These are phyloP conservation scores for Suillus placidus DNA, from an alignment of 768 basidiomycete species.

Conservation along the genomic window DNA sequence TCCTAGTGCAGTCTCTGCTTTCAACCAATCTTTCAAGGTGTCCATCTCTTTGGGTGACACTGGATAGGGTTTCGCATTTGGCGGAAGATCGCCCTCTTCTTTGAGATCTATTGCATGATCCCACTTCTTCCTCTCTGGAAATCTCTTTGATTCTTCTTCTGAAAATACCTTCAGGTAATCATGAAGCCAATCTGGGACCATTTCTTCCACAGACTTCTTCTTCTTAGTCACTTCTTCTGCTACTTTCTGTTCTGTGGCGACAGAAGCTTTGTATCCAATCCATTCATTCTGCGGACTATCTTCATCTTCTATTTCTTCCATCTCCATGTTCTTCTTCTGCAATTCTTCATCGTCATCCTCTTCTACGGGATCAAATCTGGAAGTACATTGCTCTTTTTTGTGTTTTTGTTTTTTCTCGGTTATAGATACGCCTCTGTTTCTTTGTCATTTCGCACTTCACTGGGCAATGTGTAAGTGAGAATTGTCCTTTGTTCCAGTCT, in stretches of 20 bases:
- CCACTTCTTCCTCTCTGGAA: slow-evolving; percentile 11
- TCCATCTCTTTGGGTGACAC: slow-evolving; percentile 6
- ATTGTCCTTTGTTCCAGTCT: not conserved
- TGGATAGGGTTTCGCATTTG: not conserved
- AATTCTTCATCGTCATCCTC: not conserved
- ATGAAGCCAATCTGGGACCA: not conserved
- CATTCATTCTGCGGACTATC: not conserved
- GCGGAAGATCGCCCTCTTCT: not conserved
- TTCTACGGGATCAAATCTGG: not conserved
- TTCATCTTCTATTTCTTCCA: not conserved
- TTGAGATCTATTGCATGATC: slow-evolving; percentile 15
- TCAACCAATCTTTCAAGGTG: slow-evolving; percentile 12
- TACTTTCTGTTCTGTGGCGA: not conserved
- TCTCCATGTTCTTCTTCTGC: not conserved
- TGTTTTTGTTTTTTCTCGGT: not conserved
- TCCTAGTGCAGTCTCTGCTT: slow-evolving; percentile 11
- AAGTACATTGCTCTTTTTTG: not conserved
- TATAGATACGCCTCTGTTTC: not conserved
- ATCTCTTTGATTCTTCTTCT: slow-evolving; percentile 2
- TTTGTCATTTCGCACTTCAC: not conserved
- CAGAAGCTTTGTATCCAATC: not conserved
- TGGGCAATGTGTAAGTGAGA: not conserved
- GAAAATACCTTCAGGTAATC: not conserved
- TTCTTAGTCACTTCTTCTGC: not conserved
- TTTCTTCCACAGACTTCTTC: not conserved